phyloP scores from a whole-genome alignment of 805 yeast species.

The Metschnikowia henanensis region DNA sequence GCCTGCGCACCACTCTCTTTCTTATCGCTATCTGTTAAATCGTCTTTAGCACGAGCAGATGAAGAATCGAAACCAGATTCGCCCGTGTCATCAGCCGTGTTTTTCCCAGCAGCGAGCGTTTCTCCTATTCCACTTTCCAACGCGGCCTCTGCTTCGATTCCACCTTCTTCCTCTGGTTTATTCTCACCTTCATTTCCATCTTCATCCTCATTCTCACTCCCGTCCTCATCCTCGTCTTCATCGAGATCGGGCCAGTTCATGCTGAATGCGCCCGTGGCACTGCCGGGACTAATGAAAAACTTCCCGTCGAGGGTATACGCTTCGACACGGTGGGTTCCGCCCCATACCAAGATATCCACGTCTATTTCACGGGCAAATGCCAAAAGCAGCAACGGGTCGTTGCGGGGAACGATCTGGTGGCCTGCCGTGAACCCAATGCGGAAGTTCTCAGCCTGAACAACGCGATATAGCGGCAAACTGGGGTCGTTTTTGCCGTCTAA shows the following conservation, averaged over 20 bases:
- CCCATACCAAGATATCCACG: slow-evolving; percentile 89
- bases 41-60: too few species aligned
- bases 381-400: slow-evolving; percentile 82
- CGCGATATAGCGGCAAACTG: slow-evolving; percentile 58
- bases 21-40: too few species aligned
- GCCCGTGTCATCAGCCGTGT: too few species aligned
- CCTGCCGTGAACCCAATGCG: slow-evolving; percentile 87
- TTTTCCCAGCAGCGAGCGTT: too few species aligned
- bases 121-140: neutral
- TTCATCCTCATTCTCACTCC: slow-evolving; percentile 41
- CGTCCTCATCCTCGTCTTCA: slow-evolving; percentile 44
- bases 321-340: slow-evolving; percentile 90
- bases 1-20: too few species aligned
- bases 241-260: slow-evolving; percentile 59
- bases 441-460: slow-evolving; percentile 67
- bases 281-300: slow-evolving; percentile 95
- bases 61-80: neutral
- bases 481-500: slow-evolving; percentile 15
- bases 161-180: slow-evolving; percentile 1
- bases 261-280: slow-evolving; percentile 89
- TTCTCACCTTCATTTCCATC: slow-evolving; percentile 42
- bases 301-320: slow-evolving; percentile 92
- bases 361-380: slow-evolving; percentile 87
- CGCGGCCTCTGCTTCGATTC: neutral
- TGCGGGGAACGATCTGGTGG: slow-evolving; percentile 76